Base-by-base conservation (phyloP, 2,329 filamentous ascomycete species). In the Diaporthe sp. region DNA sequence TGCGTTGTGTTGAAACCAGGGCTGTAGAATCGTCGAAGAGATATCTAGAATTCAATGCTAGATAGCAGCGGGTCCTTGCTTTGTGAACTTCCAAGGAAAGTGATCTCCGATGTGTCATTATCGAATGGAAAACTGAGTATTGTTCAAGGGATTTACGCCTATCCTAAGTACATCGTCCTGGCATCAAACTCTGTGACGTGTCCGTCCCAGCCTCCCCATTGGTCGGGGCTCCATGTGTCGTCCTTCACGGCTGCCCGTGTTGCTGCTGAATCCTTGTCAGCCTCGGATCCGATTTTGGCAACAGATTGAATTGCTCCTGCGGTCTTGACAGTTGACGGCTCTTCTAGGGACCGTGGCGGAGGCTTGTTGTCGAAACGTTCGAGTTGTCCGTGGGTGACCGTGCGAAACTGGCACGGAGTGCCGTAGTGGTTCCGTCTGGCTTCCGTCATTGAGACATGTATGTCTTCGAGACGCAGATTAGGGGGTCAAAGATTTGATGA, bases 291-390 rank as follows among this genome's bases (percentile, higher is more conserved):
- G 4, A 6, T 10, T 54, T 68, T 25, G 7, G 66, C 28, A 25
- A 2, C 1, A 19, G 28, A 28, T 19, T 68, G 17, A 2, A 12
- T 40, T 40, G 4, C n/a, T 10, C 22, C 30, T n/a, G 22, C 3
- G 12, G 35, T 45, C 54, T 45, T 70, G 50, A 25, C 25, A 33
- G 35, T 4, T 19, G 67, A 3, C 13, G 35, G 17, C n/a, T 55
- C 67, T 57, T 70, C 50, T 6, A 70, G 35, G 4, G 67, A 35
- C 35, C 28, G 66, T 33, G 67, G 50, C 19, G 40, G 58, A 8
- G 58, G 58, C 33, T 69, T 69, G 45, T 69, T 69, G 47, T 69
- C 66, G 33, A 69, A 69, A 22, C 28, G 66, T 69, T 69, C 66
- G 10, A 69, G 66, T 35, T 69, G 47, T 5, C 47, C 47, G 8